Evolutionary conservation across 2,329 filamentous ascomycete genomes (phyloP).

Genomic region (Byssothecium circinans): DNA sequence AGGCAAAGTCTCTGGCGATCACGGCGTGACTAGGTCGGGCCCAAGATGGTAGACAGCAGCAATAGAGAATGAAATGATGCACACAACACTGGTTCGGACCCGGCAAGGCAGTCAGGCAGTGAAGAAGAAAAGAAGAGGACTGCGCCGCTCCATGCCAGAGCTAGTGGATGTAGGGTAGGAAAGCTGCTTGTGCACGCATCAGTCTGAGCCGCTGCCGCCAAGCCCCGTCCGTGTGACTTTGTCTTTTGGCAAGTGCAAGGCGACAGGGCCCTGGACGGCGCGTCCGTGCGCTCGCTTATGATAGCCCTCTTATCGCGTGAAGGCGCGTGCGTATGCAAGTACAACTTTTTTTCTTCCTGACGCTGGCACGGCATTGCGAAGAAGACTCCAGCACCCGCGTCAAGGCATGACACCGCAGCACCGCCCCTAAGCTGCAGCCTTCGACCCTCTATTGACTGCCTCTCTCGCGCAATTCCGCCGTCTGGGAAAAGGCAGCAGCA

Average conservation of each 20-base stretch:
- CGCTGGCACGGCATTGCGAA: not conserved
- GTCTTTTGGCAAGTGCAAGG: too few species aligned
- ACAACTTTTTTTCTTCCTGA: slow-evolving; percentile 16
- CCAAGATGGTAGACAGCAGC: slow-evolving; percentile 5
- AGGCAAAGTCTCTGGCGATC: slow-evolving; percentile 31
- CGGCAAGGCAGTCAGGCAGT: not conserved
- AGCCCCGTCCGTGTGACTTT: slow-evolving; percentile 20
- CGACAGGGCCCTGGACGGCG: too few species aligned
- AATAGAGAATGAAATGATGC: slow-evolving; percentile 19
- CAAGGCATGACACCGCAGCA: slow-evolving; percentile 7
- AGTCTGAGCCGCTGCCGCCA: slow-evolving; percentile 2
- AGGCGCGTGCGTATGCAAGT: slow-evolving; percentile 5
- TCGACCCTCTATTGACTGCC: not conserved
- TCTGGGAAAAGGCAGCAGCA: not conserved
- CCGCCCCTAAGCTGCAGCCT: not conserved
- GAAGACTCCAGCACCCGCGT: not conserved
- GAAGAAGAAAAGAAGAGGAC: slow-evolving; percentile 23
- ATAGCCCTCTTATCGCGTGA: slow-evolving; percentile 14
- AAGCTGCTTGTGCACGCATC: slow-evolving; percentile 19
- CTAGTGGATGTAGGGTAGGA: slow-evolving; percentile 16
- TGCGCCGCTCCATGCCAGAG: slow-evolving; percentile 34
- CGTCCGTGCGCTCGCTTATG: slow-evolving; percentile 22
- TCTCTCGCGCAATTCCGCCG: too few species aligned
- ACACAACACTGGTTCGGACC: not conserved
- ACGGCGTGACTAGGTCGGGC: slow-evolving; percentile 19